Evolutionary conservation across 345 rosid species (phyloP).

Genomic region (Cardamine resedifolia): DNA sequence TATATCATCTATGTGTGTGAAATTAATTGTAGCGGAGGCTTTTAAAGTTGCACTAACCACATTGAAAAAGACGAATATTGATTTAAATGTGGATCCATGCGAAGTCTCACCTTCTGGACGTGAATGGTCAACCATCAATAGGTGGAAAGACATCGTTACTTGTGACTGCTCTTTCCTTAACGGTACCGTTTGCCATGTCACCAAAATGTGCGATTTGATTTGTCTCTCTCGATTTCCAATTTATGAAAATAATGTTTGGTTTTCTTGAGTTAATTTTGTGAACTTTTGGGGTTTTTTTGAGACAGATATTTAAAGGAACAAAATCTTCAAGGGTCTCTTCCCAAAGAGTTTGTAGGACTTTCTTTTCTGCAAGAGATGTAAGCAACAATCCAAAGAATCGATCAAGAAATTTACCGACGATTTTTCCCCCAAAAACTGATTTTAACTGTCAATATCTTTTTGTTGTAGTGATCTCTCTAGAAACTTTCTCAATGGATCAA

Average conservation of each 20-base stretch:
- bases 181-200: neutral
- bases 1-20: neutral
- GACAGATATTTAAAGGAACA: constrained; percentile 43
- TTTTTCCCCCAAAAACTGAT: too few species aligned
- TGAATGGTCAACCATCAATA: neutral
- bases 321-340: constrained; percentile 46
- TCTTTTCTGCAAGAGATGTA: constrained; percentile 49
- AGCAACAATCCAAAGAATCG: neutral
- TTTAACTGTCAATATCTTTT: neutral
- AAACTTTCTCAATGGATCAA: constrained; percentile 51
- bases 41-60: constrained; percentile 14
- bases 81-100: constrained; percentile 12
- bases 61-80: neutral
- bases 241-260: neutral
- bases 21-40: constrained; percentile 1
- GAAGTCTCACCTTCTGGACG: neutral
- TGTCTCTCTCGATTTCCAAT: neutral
- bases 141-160: neutral
- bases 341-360: constrained; percentile 40
- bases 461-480: constrained; percentile 45
- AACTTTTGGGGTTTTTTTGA: neutral
- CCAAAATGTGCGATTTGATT: neutral
- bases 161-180: constrained; percentile 19
- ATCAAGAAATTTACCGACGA: too few species aligned
- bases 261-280: neutral